These are phyloP conservation scores for Fusarium falciforme DNA, from an alignment of 2,329 filamentous ascomycete species.

Conservation along the genomic window DNA sequence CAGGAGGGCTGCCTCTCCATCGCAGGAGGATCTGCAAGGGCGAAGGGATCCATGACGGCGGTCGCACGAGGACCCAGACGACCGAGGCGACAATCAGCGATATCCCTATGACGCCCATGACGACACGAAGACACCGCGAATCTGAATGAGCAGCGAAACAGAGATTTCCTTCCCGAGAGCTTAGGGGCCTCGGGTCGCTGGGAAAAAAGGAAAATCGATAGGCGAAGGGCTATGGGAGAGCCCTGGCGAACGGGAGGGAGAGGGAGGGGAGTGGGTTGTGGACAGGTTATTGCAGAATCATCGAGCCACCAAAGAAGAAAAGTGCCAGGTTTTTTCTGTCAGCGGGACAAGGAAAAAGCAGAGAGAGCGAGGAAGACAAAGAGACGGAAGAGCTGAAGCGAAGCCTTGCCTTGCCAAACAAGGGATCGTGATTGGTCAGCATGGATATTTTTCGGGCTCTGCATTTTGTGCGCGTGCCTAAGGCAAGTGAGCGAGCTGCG, in stretches of 20 bases:
- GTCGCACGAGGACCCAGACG: constrained; percentile 66
- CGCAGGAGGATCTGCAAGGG: constrained; percentile 42
- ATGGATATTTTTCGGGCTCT: background rate
- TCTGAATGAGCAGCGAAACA: constrained; percentile 4
- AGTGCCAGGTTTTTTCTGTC: constrained; percentile 24
- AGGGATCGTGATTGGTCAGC: constrained; percentile 23
- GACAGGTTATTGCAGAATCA: constrained; percentile 46
- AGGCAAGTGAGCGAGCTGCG: background rate
- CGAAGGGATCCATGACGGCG: constrained; percentile 59
- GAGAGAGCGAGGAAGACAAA: background rate
- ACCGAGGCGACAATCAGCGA: constrained; percentile 72
- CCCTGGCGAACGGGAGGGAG: background rate
- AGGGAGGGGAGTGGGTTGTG: constrained; percentile 41
- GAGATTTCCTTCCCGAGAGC: constrained; percentile 8
- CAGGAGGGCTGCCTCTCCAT: constrained; percentile 32
- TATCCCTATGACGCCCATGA: constrained; percentile 69
- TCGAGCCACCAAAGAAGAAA: constrained; percentile 38
- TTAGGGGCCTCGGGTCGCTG: constrained; percentile 1
- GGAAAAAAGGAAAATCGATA: constrained; percentile 16
- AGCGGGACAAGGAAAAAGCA: constrained; percentile 32
- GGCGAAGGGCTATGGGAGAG: constrained; percentile 6
- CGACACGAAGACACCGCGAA: constrained; percentile 3
- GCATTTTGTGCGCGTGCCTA: background rate
- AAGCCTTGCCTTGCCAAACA: constrained; percentile 23
- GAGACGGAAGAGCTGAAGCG: constrained; percentile 17